Percentiles rank a stretch among this genome's conserved stretches.
These are phyloP conservation scores for Malassezia sympodialis DNA, from an alignment of 1,284 basidiomycete genomes.

Conservation along the genomic window DNA sequence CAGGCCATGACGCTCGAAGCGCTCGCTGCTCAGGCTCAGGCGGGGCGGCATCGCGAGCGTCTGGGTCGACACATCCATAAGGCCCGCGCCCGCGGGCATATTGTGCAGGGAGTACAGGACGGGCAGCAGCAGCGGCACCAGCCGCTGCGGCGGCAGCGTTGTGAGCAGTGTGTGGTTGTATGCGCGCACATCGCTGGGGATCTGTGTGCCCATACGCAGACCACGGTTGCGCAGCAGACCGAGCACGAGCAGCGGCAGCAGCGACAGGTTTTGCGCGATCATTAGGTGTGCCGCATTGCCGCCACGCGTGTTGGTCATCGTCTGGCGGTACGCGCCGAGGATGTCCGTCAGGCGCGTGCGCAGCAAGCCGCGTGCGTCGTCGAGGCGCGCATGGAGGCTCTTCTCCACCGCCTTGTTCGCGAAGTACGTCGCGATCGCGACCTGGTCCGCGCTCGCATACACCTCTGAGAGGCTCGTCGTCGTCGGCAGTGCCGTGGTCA, in stretches of 20 bases:
- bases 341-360: constrained; percentile 85
- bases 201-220: constrained; percentile 84
- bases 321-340: constrained; percentile 82
- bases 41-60: constrained; percentile 65
- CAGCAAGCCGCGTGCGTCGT: constrained; percentile 84
- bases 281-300: constrained; percentile 86
- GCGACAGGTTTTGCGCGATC: constrained; percentile 82
- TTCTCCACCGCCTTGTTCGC: constrained; percentile 97
- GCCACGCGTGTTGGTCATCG: constrained; percentile 70
- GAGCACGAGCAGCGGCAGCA: constrained; percentile 78
- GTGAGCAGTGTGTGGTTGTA: constrained; percentile 89
- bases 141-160: constrained; percentile 75
- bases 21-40: constrained; percentile 84
- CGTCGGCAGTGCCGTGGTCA: constrained; percentile 84
- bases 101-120: constrained; percentile 91
- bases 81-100: constrained; percentile 75
- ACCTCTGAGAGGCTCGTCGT: constrained; percentile 86
- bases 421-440: constrained; percentile 76
- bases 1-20: constrained; percentile 85
- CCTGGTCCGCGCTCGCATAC: constrained; percentile 87
- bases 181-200: constrained; percentile 87
- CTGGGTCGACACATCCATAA: constrained; percentile 20
- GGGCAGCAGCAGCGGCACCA: constrained; percentile 88
- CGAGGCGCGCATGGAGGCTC: constrained; percentile 70
- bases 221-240: constrained; percentile 92